A percentile compares a stretch with the other conserved stretches of the same genome.
phyloP scores from a whole-genome alignment of 495 filamentous ascomycete genomes.

The Schizothecium vesticola region DNA sequence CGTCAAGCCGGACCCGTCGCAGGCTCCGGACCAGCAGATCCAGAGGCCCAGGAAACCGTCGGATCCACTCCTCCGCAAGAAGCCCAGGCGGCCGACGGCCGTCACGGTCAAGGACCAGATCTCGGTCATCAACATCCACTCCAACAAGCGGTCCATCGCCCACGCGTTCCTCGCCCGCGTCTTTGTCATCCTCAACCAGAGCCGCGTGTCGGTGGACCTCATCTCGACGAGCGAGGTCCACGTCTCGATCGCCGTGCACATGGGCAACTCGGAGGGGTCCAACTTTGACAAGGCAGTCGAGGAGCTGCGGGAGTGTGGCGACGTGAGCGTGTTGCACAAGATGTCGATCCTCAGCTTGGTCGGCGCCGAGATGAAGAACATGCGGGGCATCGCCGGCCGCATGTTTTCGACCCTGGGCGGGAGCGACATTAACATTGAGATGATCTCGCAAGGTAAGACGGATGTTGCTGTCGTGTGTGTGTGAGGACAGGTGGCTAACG shows the following conservation, averaged over 20 bases:
- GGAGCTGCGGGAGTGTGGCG: slow-evolving; percentile 68
- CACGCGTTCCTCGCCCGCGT: slow-evolving; percentile 91
- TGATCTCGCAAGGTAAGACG: slow-evolving; percentile 86
- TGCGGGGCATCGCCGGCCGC: slow-evolving; percentile 80
- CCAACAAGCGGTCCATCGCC: slow-evolving; percentile 67
- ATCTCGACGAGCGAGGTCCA: slow-evolving; percentile 94
- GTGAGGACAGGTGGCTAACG: neutral
- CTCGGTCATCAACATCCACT: slow-evolving; percentile 89
- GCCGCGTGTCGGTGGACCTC: slow-evolving; percentile 79
- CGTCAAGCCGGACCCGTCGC: slow-evolving; percentile 58
- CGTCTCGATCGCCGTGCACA: slow-evolving; percentile 91
- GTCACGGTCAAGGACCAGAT: slow-evolving; percentile 95
- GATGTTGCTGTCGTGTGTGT: slow-evolving; percentile 1
- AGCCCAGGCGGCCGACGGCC: slow-evolving; percentile 63
- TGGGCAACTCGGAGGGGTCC: slow-evolving; percentile 57
- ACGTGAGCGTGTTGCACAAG: slow-evolving; percentile 74
- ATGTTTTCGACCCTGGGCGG: slow-evolving; percentile 91
- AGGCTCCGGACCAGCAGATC: slow-evolving; percentile 42
- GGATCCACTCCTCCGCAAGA: slow-evolving; percentile 39
- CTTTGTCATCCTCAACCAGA: slow-evolving; percentile 76
- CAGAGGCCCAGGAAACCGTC: slow-evolving; percentile 36
- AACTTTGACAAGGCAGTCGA: slow-evolving; percentile 61
- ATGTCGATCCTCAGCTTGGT: slow-evolving; percentile 93
- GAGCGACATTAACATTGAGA: slow-evolving; percentile 86
- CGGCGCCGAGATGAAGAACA: slow-evolving; percentile 90